Base-by-base conservation (phyloP, 805 yeast genomes). In the Zygosaccharomyces siamensis region DNA sequence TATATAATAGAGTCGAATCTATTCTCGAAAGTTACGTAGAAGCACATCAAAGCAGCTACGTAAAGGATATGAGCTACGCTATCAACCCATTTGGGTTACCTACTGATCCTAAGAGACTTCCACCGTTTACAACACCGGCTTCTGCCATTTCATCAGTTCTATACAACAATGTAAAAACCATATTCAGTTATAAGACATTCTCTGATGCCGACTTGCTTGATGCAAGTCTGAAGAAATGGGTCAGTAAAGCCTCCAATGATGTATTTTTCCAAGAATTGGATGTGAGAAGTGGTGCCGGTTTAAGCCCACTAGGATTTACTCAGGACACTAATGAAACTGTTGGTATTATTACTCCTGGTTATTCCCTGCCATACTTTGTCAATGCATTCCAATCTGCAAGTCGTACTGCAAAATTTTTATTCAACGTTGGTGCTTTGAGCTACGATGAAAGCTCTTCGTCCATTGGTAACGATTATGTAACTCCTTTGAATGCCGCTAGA, bases 261-360 rank as follows among this genome's bases (percentile, higher is more conserved):
- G 44, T 51, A 12, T 59, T 45, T 37, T 61, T 60, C 41, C 58
- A 62, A 39, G 68, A 77, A 54, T 67, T 84, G 49, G 89, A 89
- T 61, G 78, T 87, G 48, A 81, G 96, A 64, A 72, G 84, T 2
- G 97, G 97, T 59, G 93, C 96, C 28, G 87, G 92, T 40, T 76
- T 81, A 53, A 78, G 86, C 24, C 76, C 92, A 40, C 71, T 86
- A 44, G 97, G 97, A 33, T 90, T 83, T 69, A 66, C 79, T 46
- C 39, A 32, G 7, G 36, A 39, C 8, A 61, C 60, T 40, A 66
- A 67, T 33, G 71, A 72, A 33, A 53, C 62, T 2, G 73, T 83
- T 52, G 64, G 60, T 27, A 60, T 67, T 45, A 63, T 90, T 33
- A 75, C 83, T 41, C 83, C 90, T 37, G 78, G 88, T 27, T 79